A percentile compares a stretch with the other conserved stretches of the same genome.
phyloP scores from a whole-genome alignment of 208 protist species.

The Leishmania aethiopica region DNA sequence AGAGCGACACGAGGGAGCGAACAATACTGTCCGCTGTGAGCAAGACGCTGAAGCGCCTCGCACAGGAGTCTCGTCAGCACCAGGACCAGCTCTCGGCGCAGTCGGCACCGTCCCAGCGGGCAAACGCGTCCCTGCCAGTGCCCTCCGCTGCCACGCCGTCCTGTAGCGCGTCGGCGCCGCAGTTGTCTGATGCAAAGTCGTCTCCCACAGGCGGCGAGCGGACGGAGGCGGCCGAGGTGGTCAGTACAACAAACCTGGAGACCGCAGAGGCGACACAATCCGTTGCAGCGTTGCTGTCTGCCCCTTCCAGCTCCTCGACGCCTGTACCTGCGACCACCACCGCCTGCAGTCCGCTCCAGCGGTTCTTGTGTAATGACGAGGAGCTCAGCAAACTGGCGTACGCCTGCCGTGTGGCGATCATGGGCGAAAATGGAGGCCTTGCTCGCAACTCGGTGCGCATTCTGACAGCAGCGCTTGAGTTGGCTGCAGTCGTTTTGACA shows the following conservation, averaged over 20 bases:
- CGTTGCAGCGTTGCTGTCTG: background rate
- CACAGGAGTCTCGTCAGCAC: conserved; percentile 25
- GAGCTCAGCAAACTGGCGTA: conserved; percentile 56
- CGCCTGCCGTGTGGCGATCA: conserved; percentile 43
- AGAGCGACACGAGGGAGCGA: conserved; percentile 44
- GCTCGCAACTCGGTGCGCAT: conserved; percentile 35
- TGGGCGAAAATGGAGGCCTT: conserved; percentile 42
- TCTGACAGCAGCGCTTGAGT: conserved; percentile 53
- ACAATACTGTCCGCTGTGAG: conserved; percentile 36
- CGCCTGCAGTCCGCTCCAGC: conserved; percentile 12
- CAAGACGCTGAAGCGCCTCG: conserved; percentile 30
- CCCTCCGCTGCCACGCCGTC: background rate
- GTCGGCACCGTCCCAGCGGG: conserved; percentile 4
- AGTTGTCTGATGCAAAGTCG: background rate
- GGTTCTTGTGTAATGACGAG: conserved; percentile 33
- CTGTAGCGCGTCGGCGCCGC: background rate
- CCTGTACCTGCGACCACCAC: background rate
- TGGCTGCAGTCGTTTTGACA: conserved; percentile 55
- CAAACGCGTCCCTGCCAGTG: background rate
- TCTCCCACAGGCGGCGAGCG: background rate
- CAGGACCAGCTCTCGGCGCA: conserved; percentile 5
- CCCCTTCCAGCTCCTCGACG: background rate
- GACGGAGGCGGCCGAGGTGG: background rate
- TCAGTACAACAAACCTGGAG: no score
- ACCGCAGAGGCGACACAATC: background rate